Base-by-base conservation (phyloP, 2,329 filamentous ascomycete species). In the Alternaria dauci region DNA sequence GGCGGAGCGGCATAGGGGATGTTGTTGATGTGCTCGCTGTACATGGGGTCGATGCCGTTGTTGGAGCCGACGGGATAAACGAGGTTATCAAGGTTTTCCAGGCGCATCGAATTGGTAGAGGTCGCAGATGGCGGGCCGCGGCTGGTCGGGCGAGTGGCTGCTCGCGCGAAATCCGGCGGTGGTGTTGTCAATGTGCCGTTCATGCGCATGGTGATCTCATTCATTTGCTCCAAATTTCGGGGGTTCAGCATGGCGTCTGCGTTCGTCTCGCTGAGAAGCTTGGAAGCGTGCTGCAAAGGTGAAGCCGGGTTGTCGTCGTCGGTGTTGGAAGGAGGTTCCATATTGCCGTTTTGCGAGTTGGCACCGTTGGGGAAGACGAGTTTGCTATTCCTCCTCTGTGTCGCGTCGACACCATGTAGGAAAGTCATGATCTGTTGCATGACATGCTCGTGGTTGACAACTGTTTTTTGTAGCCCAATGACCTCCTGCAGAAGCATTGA, bases 21-120 rank as follows among this genome's bases (percentile, higher is more conserved):
- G 76, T 96, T 97, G 81, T 94, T 89, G 74, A 97, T 93, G 74
- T 97, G 93, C 71, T 97, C 94, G 69, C 92, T 91, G 75, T 94
- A 94, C 85, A 96, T 95, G 1, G 94, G 94, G 74, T 97, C 94
- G 67, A 97, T 97, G 54, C 94, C 94, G 67, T 96, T 92, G 0
- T 90, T 95, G 66, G 93, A 89, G 18, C 94, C 94, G 16, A 96
- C 93, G 0, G 94, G 94, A 75, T 97, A 98, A 9, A 97, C 93
- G 55, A 96, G 86, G 65, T 85, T 86, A 62, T 91, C 89, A 44
- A 90, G 77, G 56, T 91, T 88, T 14, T 82, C 82, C 39, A 84
- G 85, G 5, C 83, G 83, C 73, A 87, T 81, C 2, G 82, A 79
- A 3, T 82, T 81, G 39, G 81, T 84, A 1, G 86, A 86, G 3